A percentile compares a stretch with the other conserved stretches of the same genome.
Evolutionary conservation across 148 eudicot genomes (phyloP).

Genomic region (Camellia granthamiana): DNA sequence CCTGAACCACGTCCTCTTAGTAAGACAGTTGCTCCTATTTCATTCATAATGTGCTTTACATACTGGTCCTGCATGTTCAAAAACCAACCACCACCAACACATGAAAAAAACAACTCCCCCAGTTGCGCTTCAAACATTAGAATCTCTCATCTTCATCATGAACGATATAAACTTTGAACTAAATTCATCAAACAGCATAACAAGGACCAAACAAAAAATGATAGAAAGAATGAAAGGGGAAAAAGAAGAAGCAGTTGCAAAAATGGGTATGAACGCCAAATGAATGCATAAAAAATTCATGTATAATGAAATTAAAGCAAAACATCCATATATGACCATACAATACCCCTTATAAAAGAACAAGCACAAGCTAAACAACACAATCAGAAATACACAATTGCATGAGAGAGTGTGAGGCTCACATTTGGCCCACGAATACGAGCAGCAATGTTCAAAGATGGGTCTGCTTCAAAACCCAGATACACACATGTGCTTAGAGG

Average conservation of each 20-base stretch:
- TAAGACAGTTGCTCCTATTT: constrained; percentile 89
- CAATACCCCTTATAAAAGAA: constrained; percentile 4
- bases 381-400: background rate
- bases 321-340: background rate
- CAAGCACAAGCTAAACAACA: background rate
- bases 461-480: constrained; percentile 95
- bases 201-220: constrained; percentile 1
- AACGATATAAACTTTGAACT: constrained; percentile 11
- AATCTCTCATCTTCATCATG: constrained; percentile 45
- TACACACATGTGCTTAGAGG: constrained; percentile 67
- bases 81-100: constrained; percentile 79
- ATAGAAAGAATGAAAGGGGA: background rate
- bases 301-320: background rate
- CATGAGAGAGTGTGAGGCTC: constrained; percentile 31
- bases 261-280: background rate
- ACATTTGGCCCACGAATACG: constrained; percentile 97
- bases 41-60: constrained; percentile 99
- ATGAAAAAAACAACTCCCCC: constrained; percentile 68
- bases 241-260: constrained; percentile 1
- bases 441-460: constrained; percentile 63
- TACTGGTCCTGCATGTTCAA: constrained; percentile 93
- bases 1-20: constrained; percentile 86
- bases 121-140: constrained; percentile 78
- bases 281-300: constrained; percentile 15
- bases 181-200: background rate